Conservation (phyloP, 352 stramenopile species). For the Phytophthora constricta region DNA sequence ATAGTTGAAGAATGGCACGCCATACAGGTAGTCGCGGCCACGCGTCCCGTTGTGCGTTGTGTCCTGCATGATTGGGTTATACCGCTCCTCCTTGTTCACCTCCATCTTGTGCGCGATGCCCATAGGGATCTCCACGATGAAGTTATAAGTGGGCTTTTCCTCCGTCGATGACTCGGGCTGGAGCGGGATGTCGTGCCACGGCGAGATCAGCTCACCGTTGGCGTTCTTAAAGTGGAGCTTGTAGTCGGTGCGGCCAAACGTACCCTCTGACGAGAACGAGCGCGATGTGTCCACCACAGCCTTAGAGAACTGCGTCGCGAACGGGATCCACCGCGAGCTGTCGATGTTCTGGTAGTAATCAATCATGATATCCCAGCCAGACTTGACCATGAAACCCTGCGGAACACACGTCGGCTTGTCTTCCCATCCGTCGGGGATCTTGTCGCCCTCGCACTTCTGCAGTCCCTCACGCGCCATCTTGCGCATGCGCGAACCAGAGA, state of each 20-base stretch:
- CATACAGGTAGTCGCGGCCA: conserved; percentile 97
- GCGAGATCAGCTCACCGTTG: conserved; percentile 87
- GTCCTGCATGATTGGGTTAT: conserved; percentile 99
- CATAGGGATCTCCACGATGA: conserved; percentile 99
- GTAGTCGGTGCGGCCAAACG: conserved; percentile 78
- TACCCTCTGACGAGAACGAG: conserved; percentile 62
- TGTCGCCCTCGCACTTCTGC: conserved; percentile 86
- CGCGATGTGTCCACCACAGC: conserved; percentile 52
- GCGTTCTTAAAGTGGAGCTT: conserved; percentile 80
- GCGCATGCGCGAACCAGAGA: conserved; percentile 98
- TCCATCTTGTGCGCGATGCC: conserved; percentile 99
- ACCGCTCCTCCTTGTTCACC: conserved; percentile 93
- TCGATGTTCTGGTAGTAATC: conserved; percentile 98
- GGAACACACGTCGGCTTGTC: conserved; percentile 93
- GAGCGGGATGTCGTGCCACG: conserved; percentile 98
- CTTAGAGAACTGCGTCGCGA: conserved; percentile 73
- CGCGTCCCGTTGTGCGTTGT: conserved; percentile 95
- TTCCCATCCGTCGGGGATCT: conserved; percentile 77
- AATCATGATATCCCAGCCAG: conserved; percentile 98
- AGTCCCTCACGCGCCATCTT: conserved; percentile 95
- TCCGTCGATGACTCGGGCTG: conserved; percentile 57
- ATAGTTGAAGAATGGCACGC: conserved; percentile 99
- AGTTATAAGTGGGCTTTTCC: conserved; percentile 87
- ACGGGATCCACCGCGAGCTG: conserved; percentile 81
- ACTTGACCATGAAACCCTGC: conserved; percentile 98